Evolutionary conservation across 805 yeast genomes (phyloP).

Genomic region (Wickerhamomyces xylosicus): DNA sequence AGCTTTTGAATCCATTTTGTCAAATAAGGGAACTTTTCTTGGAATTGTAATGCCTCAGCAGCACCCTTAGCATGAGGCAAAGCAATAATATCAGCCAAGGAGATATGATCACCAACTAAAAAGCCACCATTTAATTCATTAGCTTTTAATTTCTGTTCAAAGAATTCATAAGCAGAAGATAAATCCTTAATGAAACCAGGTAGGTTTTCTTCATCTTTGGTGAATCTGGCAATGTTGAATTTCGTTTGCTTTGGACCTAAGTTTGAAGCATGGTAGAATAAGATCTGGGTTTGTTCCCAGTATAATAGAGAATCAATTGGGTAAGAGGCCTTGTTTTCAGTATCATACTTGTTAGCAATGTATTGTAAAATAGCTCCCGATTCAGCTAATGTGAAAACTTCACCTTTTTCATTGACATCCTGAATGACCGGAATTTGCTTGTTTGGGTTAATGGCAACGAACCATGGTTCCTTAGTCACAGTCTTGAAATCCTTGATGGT

Average conservation of each 20-base stretch:
- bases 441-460: constrained; percentile 43
- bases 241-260: constrained; percentile 56
- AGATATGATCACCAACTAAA: constrained; percentile 47
- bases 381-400: constrained; percentile 36
- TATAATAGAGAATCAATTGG: constrained; percentile 29
- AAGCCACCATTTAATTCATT: constrained; percentile 37
- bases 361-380: constrained; percentile 53
- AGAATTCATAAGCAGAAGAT: constrained; percentile 36
- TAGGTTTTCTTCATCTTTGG: constrained; percentile 17
- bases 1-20: constrained; percentile 8
- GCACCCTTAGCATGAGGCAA: constrained; percentile 22
- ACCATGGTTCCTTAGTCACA: constrained; percentile 49
- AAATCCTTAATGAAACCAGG: constrained; percentile 35
- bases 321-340: constrained; percentile 30
- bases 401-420: constrained; percentile 26
- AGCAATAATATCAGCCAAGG: constrained; percentile 46
- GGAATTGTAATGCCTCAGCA: constrained; percentile 3
- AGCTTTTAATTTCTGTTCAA: constrained; percentile 35
- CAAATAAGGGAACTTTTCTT: constrained; percentile 8
- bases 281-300: constrained; percentile 41
- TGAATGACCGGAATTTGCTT: constrained; percentile 51
- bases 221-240: constrained; percentile 28
- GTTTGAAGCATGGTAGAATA: constrained; percentile 47
- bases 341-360: constrained; percentile 49
- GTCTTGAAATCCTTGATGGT: constrained; percentile 28